Conservation (phyloP, 305 asterid species). For the Fraxinus xanthoxyloides region DNA sequence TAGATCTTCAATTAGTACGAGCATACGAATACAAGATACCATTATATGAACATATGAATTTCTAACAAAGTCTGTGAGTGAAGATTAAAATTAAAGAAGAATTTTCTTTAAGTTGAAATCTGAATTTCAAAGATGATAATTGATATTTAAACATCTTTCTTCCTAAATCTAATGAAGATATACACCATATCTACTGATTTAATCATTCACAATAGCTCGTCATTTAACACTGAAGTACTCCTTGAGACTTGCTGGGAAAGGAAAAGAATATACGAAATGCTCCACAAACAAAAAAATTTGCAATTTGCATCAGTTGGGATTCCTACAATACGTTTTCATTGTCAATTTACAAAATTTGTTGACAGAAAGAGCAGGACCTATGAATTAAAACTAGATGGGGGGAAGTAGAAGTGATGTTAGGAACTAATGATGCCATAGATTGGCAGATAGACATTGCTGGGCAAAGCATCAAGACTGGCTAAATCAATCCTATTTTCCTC, state of each 20-base stretch:
- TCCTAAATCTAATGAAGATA: background rate
- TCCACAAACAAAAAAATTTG: background rate
- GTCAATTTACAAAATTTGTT: background rate
- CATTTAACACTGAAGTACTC: background rate
- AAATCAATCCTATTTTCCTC: conserved; percentile 1
- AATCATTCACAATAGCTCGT: background rate
- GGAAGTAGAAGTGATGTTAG: background rate
- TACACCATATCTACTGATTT: background rate
- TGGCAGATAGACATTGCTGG: background rate
- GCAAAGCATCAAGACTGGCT: background rate
- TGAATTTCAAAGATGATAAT: background rate
- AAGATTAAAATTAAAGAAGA: background rate
- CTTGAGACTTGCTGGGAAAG: background rate
- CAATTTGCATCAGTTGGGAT: background rate
- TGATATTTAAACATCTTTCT: background rate
- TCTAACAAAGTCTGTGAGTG: background rate
- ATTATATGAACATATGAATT: background rate
- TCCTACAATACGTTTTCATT: background rate
- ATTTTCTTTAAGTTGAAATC: background rate
- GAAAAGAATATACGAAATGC: background rate
- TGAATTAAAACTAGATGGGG: background rate
- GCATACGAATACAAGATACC: background rate
- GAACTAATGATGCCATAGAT: background rate
- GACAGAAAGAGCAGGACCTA: background rate
- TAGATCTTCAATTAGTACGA: background rate